phyloP scores from a whole-genome alignment of 192 early-diverging fungal genomes.

The Bifiguratus adelaidae region DNA sequence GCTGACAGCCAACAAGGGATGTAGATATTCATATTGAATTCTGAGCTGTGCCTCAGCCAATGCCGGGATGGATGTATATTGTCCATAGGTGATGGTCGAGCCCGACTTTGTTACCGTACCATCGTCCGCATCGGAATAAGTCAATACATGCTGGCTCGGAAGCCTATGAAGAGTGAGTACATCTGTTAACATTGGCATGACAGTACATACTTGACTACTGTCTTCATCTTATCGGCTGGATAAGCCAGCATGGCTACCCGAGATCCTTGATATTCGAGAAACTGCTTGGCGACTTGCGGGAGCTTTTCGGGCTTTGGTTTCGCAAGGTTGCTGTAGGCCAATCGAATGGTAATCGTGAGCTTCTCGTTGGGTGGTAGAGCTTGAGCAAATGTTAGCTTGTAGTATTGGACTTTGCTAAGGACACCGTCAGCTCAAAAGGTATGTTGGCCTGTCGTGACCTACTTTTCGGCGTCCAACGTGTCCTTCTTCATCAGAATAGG shows the following conservation, averaged over 20 bases:
- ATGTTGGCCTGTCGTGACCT: background rate
- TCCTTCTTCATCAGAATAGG: slow-evolving; percentile 18
- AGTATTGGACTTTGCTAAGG: slow-evolving; percentile 23
- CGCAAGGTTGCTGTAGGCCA: slow-evolving; percentile 27
- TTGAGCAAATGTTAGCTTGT: slow-evolving; percentile 29
- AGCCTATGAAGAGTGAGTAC: slow-evolving; percentile 11
- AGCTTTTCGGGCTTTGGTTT: slow-evolving; percentile 41
- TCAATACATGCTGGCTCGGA: slow-evolving; percentile 20
- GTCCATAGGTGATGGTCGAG: slow-evolving; percentile 63
- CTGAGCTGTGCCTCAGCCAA: slow-evolving; percentile 24
- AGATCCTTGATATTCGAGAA: slow-evolving; percentile 47
- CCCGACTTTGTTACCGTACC: slow-evolving; percentile 23
- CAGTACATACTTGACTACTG: slow-evolving; percentile 54
- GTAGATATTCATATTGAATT: slow-evolving; percentile 57
- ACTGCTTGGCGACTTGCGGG: slow-evolving; percentile 57
- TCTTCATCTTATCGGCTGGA: slow-evolving; percentile 59
- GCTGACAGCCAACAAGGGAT: slow-evolving; percentile 45
- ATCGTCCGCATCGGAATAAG: slow-evolving; percentile 22
- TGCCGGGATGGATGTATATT: slow-evolving; percentile 37
- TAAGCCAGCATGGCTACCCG: slow-evolving; percentile 58
- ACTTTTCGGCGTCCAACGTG: slow-evolving; percentile 14
- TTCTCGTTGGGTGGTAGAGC: slow-evolving; percentile 46
- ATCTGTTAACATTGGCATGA: background rate
- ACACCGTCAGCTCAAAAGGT: slow-evolving; percentile 1
- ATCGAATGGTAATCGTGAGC: slow-evolving; percentile 43